These are phyloP conservation scores for Neonectria neomacrospora DNA, from an alignment of 2,329 filamentous ascomycete genomes.

Conservation along the genomic window DNA sequence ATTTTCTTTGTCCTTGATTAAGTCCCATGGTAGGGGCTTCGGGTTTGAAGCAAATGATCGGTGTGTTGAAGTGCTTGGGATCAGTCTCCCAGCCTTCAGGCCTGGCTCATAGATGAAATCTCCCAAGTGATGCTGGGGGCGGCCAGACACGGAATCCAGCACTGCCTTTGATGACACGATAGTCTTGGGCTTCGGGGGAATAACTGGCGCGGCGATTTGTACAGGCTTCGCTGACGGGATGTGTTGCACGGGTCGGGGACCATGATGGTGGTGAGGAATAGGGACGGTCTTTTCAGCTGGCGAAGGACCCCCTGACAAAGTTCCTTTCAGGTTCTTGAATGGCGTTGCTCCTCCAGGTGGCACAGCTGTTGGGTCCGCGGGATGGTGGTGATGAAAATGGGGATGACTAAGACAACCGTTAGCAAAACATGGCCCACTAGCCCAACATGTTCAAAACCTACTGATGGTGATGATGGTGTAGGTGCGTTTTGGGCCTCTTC, in stretches of 20 bases:
- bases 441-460: conserved; percentile 53
- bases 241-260: conserved; percentile 47
- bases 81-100: conserved; percentile 64
- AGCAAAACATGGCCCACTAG: conserved; percentile 29
- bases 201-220: conserved; percentile 39
- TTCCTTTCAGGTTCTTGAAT: conserved; percentile 63
- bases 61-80: conserved; percentile 53
- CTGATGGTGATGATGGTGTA: conserved; percentile 76
- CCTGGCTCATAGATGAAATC: conserved; percentile 82
- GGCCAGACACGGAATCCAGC: conserved; percentile 75
- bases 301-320: conserved; percentile 56
- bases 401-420: conserved; percentile 55
- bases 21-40: conserved; percentile 79
- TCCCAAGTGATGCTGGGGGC: conserved; percentile 83
- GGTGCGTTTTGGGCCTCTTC: conserved; percentile 75
- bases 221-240: conserved; percentile 37
- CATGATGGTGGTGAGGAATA: conserved; percentile 62
- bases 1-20: conserved; percentile 80
- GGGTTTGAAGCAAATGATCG: conserved; percentile 67
- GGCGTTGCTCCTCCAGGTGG: conserved; percentile 56
- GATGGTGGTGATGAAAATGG: conserved; percentile 70
- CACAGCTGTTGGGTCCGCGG: conserved; percentile 57
- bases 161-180: conserved; percentile 76
- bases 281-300: conserved; percentile 51
- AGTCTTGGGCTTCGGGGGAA: conserved; percentile 71